Base-by-base conservation (phyloP, 2,329 filamentous ascomycete genomes). In the Endothia cerciana region DNA sequence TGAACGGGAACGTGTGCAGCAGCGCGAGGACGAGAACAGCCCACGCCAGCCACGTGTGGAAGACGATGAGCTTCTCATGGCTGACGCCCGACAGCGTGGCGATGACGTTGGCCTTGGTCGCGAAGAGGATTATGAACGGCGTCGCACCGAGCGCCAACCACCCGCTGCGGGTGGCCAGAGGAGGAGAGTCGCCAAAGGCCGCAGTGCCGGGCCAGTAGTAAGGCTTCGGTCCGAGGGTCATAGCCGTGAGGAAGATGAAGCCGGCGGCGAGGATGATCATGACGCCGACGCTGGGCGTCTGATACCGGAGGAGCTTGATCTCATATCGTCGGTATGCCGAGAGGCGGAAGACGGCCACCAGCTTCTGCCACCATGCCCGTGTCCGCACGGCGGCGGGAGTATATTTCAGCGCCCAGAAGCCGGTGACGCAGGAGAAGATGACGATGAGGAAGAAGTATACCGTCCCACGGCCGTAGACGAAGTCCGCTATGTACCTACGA, bases 361-460 rank as follows among this genome's bases (percentile, higher is more conserved):
- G 28, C 49, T 63, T 63, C n/a, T 57, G 61, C 61, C 61, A 63
- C 40, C 36, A 43, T 17, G 40, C 38, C 10, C 49, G 51, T 2
- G 61, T 36, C 10, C 49, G 28, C 8, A 57, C 8, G 51, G 10
- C 49, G 51, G 40, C 51, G n/a, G 61, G 61, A 11, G 51, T 45
- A 8, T 41, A 17, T n/a, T 17, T 56, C 38, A 63, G 61, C 15
- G 61, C 51, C 51, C 51, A 33, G 61, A 63, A 63, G 51, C 49
- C 38, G 61, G 38, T 25, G 49, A 36, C 25, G 49, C 49, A 47
- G 49, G 57, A 30, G 49, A 63, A 47, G 38, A 63, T 49, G 49
- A 51, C 69, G 40, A 57, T 62, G 64, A 57, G 58, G 38, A 68
- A 61, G 58, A 65, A 41, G 45, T 68, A 65, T 25, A 70, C 58